Conservation (phyloP, 306 rosid species). For the Ormosia emarginata region DNA sequence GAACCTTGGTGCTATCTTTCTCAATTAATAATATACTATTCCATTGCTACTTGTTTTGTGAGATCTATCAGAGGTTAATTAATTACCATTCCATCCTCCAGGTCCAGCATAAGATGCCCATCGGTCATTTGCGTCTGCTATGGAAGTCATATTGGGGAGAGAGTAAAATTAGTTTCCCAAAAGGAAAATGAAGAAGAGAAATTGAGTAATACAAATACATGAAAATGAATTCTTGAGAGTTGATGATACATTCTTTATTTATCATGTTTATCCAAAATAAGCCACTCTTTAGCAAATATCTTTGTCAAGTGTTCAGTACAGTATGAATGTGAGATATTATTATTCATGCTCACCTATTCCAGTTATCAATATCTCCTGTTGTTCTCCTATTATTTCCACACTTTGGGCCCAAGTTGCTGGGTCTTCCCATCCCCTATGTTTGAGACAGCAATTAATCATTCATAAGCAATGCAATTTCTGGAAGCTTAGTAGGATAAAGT, state of each 20-base stretch:
- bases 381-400: slow-evolving; percentile 66
- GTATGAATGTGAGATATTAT: neutral
- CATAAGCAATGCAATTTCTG: neutral
- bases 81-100: slow-evolving; percentile 78
- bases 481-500: neutral
- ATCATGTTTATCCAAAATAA: neutral
- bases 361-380: slow-evolving; percentile 50
- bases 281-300: neutral
- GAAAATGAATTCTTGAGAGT: neutral
- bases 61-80: too few species aligned
- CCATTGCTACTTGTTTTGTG: too few species aligned
- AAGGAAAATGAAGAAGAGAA: neutral
- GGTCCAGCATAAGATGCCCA: slow-evolving; percentile 72
- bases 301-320: neutral
- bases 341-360: slow-evolving; percentile 36
- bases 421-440: slow-evolving; percentile 26
- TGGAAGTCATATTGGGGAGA: slow-evolving; percentile 45
- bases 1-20: too few species aligned
- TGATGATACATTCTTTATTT: neutral
- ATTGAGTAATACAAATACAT: neutral
- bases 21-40: too few species aligned
- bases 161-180: neutral
- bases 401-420: slow-evolving; percentile 54
- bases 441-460: neutral
- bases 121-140: slow-evolving; percentile 55